A percentile compares a stretch with the other conserved stretches of the same genome.
These are phyloP conservation scores for Colletotrichum horii DNA, from an alignment of 2,329 filamentous ascomycete species.

Conservation along the genomic window DNA sequence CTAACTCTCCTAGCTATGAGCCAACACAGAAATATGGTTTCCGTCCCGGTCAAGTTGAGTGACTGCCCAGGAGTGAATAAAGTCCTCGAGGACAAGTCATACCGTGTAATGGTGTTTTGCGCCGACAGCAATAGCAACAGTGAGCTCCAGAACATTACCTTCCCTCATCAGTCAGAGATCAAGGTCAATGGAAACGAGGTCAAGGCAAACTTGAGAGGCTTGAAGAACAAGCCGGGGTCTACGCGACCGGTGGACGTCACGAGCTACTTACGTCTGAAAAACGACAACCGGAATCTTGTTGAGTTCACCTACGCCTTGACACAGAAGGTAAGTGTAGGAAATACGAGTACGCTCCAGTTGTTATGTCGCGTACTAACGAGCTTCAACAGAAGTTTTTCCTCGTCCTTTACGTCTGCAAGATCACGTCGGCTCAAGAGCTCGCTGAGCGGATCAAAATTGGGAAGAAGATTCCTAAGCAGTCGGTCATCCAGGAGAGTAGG, in stretches of 20 bases:
- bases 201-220: constrained; percentile 88
- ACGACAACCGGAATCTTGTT: constrained; percentile 71
- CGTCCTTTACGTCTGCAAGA: constrained; percentile 76
- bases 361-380: constrained; percentile 20
- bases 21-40: constrained; percentile 55
- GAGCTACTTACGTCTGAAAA: constrained; percentile 70
- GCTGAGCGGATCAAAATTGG: constrained; percentile 69
- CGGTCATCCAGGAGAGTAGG: constrained; percentile 85
- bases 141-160: constrained; percentile 75
- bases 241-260: constrained; percentile 95
- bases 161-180: constrained; percentile 91
- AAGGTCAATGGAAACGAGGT: constrained; percentile 88
- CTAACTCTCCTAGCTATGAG: constrained; percentile 54
- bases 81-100: constrained; percentile 63
- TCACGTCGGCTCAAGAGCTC: constrained; percentile 73
- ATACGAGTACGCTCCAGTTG: background rate
- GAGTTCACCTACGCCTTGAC: constrained; percentile 93
- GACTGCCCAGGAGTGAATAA: constrained; percentile 58
- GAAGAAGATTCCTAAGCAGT: constrained; percentile 78
- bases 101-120: constrained; percentile 85
- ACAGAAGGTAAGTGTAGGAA: constrained; percentile 68
- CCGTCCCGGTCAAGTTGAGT: constrained; percentile 51
- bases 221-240: constrained; percentile 96
- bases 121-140: constrained; percentile 64
- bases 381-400: constrained; percentile 71